Evolutionary conservation across 202 grass and related monocot genomes (phyloP), one percentile per base, ranked within the genome.

Genomic region (Zizania palustris): DNA sequence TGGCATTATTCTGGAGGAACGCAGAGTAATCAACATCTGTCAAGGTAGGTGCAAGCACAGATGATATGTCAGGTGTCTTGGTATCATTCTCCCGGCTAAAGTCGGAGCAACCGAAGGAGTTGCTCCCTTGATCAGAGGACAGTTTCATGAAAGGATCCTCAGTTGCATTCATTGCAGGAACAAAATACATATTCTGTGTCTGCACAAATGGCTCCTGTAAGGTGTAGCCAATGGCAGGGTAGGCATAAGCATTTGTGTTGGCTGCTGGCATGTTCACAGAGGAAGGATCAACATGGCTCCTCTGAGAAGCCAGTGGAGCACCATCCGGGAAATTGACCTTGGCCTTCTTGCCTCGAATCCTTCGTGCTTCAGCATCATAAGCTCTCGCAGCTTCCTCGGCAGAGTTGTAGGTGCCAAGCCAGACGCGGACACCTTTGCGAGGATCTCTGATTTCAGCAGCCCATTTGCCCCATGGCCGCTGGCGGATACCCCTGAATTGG

Each of bases 371-470:
- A 5, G 64, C 78, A 18, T 98, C 96, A 65, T 98, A 98, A 42
- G 96, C 96, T 77, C 87, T 85, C 13, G 96, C 96, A 71, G 96
- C 96, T 92, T 98, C 96, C 79, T 98, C 91, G 5, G 96, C 83
- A 19, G 91, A 89, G 87, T 92, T 92, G 83, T 48, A 98, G 55
- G 96, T 98, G 56, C 96, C 96, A 11, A 98, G 91, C 96, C 96
- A 98, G 45, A 98, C 91, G 10, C 95, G 89, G 15, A 95, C 83
- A 61, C 95, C 95, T 70, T 98, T 98, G 36, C 84, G 74, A 43
- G 96, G 96, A 73, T 98, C 96, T 74, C 96, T 88, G 59, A 98
- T 98, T 85, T 98, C 96, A 86, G 96, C 96, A 60, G 91, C 96
- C 96, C 96, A 98, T 83, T 98, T 98, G 60, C 96, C 96, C 96